A percentile compares a stretch with the other conserved stretches of the same genome.
These are phyloP conservation scores for Penicillium bialowiezense DNA, from an alignment of 495 filamentous ascomycete species.

Conservation along the genomic window DNA sequence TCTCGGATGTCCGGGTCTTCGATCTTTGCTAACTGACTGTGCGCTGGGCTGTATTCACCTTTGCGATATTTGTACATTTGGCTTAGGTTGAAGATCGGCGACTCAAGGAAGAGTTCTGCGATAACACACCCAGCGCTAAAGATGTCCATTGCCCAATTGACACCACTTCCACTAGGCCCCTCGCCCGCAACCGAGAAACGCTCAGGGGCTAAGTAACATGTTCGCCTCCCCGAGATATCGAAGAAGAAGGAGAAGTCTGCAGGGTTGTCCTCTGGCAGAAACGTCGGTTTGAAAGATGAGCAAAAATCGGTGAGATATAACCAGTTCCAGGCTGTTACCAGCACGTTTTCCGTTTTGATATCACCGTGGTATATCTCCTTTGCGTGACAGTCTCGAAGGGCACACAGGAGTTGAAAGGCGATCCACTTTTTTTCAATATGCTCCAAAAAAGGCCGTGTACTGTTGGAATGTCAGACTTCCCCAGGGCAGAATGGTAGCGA, in stretches of 20 bases:
- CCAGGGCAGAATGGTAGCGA: background rate
- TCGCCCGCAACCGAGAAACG: conserved; percentile 74
- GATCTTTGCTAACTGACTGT: conserved; percentile 77
- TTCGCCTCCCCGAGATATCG: conserved; percentile 84
- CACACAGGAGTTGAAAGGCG: conserved; percentile 92
- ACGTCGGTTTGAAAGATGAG: conserved; percentile 90
- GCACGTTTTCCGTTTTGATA: conserved; percentile 94
- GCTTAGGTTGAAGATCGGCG: conserved; percentile 86
- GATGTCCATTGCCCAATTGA: conserved; percentile 98
- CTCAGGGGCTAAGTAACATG: conserved; percentile 96
- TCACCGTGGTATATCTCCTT: conserved; percentile 94
- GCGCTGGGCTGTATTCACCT: conserved; percentile 85
- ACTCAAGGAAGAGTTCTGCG: conserved; percentile 94
- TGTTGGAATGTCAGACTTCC: conserved; percentile 29
- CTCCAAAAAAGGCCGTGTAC: conserved; percentile 94
- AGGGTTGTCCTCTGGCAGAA: conserved; percentile 93
- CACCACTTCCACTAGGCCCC: conserved; percentile 56
- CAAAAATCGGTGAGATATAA: conserved; percentile 96
- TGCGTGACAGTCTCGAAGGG: conserved; percentile 86
- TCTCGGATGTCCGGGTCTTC: conserved; percentile 83
- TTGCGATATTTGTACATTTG: conserved; percentile 93
- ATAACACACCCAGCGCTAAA: conserved; percentile 98
- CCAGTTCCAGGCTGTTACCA: conserved; percentile 99
- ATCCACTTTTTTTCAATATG: conserved; percentile 99
- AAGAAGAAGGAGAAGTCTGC: conserved; percentile 98